A percentile compares a stretch with the other conserved stretches of the same genome.
Conservation (phyloP, 352 stramenopile species). For the Pythium diclinum region DNA sequence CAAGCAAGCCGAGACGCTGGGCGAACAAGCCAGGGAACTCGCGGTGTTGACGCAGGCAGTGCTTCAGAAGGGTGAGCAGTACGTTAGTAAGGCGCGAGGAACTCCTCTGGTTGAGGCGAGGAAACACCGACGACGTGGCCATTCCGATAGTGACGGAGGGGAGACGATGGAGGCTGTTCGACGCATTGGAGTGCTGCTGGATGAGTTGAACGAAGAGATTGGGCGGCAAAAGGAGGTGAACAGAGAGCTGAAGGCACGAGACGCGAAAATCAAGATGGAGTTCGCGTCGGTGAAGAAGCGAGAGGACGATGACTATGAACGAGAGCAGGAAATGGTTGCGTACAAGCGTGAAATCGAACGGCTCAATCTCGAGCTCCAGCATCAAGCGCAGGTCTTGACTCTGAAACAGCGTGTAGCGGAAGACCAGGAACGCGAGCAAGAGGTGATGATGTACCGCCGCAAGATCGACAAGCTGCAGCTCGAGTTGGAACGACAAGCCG, state of each 20-base stretch:
- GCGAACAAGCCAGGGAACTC: slow-evolving; percentile 20
- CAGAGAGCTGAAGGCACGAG: slow-evolving; percentile 31
- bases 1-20: slow-evolving; percentile 21
- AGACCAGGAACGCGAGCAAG: slow-evolving; percentile 2
- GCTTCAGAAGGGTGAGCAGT: slow-evolving; percentile 16
- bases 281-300: slow-evolving; percentile 12
- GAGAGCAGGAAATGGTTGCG: neutral
- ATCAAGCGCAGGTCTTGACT: neutral
- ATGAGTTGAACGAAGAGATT: slow-evolving; percentile 54
- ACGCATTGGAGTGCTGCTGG: slow-evolving; percentile 49
- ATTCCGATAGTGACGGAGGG: slow-evolving; percentile 17
- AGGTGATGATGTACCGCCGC: neutral
- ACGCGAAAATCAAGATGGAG: slow-evolving; percentile 21
- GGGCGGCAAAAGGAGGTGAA: slow-evolving; percentile 44
- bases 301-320: slow-evolving; percentile 1
- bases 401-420: neutral
- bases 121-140: slow-evolving; percentile 5
- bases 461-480: slow-evolving; percentile 13
- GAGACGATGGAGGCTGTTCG: slow-evolving; percentile 40
- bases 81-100: slow-evolving; percentile 2
- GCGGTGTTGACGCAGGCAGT: slow-evolving; percentile 1
- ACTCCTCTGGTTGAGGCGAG: slow-evolving; percentile 25
- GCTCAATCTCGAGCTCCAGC: neutral
- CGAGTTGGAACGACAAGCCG: neutral
- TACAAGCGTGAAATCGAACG: slow-evolving; percentile 1